Conservation (phyloP, 2,329 filamentous ascomycete genomes). For the Nemania diffusa region DNA sequence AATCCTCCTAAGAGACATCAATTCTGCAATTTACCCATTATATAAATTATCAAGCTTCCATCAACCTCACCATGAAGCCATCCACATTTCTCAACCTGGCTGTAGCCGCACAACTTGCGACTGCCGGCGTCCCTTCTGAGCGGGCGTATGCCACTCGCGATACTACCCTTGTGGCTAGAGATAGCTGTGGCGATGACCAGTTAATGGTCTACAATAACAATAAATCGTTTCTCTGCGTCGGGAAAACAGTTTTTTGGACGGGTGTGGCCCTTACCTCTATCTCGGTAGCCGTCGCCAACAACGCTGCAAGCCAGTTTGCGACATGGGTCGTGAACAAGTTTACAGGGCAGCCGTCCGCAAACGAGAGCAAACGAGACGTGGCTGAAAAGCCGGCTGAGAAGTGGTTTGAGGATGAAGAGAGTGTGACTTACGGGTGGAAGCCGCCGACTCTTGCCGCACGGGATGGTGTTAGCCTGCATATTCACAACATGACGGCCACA, state of each 20-base stretch:
- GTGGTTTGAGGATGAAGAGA: slow-evolving; percentile 14
- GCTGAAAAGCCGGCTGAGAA: not conserved
- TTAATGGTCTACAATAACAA: not conserved
- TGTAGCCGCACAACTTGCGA: slow-evolving; percentile 2
- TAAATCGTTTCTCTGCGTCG: not conserved
- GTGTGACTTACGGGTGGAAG: slow-evolving; percentile 13
- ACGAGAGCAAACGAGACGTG: not conserved
- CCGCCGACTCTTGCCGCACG: not conserved
- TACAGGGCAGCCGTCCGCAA: not conserved
- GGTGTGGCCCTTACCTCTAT: not conserved
- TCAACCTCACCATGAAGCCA: slow-evolving; percentile 7
- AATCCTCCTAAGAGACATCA: too few species aligned
- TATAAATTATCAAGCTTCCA: too few species aligned
- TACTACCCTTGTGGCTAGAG: not conserved
- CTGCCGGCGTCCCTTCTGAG: not conserved
- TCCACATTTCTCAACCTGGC: slow-evolving; percentile 3
- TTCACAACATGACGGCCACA: slow-evolving; percentile 17
- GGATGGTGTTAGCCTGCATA: not conserved
- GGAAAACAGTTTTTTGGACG: slow-evolving; percentile 7
- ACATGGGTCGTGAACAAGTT: slow-evolving; percentile 11
- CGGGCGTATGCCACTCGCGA: not conserved
- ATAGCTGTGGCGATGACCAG: not conserved
- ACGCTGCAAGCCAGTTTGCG: slow-evolving; percentile 10
- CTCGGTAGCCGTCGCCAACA: not conserved
- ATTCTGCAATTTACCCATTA: too few species aligned